phyloP scores from a whole-genome alignment of 768 basidiomycete species.

The Macrolepiota albuminosa region DNA sequence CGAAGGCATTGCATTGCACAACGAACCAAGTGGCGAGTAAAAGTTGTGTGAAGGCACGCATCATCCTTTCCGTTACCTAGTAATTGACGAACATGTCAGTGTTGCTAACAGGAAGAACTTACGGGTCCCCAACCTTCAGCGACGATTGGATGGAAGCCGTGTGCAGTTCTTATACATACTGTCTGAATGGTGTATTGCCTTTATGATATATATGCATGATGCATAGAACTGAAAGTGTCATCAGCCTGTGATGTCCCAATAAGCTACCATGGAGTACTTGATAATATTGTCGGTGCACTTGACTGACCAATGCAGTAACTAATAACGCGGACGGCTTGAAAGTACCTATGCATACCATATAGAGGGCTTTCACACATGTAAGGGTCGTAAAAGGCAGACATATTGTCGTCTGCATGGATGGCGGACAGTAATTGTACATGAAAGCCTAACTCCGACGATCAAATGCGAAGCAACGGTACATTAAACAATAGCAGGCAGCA shows the following conservation, averaged over 20 bases:
- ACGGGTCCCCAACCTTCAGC: not conserved
- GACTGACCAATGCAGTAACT: not conserved
- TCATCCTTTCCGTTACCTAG: not conserved
- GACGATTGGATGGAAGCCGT: too few species aligned
- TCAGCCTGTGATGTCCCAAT: not conserved
- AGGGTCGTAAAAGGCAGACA: not conserved
- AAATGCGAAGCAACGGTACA: not conserved
- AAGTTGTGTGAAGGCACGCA: not conserved
- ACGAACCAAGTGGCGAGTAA: not conserved
- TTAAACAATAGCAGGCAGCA: too few species aligned
- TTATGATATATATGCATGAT: not conserved
- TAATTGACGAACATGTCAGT: not conserved
- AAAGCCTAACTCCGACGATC: not conserved
- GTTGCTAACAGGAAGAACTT: too few species aligned
- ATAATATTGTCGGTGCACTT: too few species aligned
- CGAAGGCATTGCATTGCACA: constrained; percentile 4
- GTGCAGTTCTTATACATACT: not conserved
- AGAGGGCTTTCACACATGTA: not conserved
- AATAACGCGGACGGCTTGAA: not conserved
- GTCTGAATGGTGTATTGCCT: not conserved
- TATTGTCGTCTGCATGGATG: not conserved
- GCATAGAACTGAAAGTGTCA: not conserved
- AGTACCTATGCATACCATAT: not conserved
- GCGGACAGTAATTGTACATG: not conserved
- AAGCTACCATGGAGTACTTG: not conserved